A percentile compares a stretch with the other conserved stretches of the same genome.
phyloP scores from a whole-genome alignment of 495 filamentous ascomycete genomes.

The Penicillium samsonianum region DNA sequence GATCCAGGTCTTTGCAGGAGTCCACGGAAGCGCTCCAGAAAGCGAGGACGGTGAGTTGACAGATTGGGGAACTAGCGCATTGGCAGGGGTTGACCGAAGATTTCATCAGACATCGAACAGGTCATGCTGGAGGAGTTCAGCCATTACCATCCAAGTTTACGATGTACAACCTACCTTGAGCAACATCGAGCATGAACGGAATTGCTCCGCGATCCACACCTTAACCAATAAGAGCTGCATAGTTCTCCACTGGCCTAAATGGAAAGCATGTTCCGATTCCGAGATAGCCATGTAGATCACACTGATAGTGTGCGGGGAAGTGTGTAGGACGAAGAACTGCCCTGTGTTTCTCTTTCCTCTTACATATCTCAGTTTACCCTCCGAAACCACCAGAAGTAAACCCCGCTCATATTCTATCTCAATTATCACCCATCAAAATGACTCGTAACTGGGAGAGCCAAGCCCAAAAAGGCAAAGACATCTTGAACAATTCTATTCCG shows the following conservation, averaged over 20 bases:
- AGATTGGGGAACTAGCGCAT: too few species aligned
- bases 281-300: constrained; percentile 1
- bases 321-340: background rate
- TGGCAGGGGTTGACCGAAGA: too few species aligned
- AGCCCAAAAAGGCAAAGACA: constrained; percentile 38
- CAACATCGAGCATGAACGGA: background rate
- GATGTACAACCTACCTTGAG: too few species aligned
- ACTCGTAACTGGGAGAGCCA: constrained; percentile 33
- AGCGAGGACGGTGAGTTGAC: too few species aligned
- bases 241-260: background rate
- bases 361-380: background rate
- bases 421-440: constrained; percentile 22
- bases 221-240: constrained; percentile 1
- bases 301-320: constrained; percentile 4
- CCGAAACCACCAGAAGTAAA: background rate
- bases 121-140: too few species aligned
- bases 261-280: constrained; percentile 11
- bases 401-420: background rate
- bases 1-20: too few species aligned
- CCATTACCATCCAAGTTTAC: too few species aligned
- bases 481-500: constrained; percentile 39
- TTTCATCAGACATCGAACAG: too few species aligned
- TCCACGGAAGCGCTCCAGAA: too few species aligned
- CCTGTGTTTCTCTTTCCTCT: background rate
- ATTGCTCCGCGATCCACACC: constrained; percentile 11